Conservation (phyloP, 176 grass and related monocot genomes). For the Bothriochloa decipiens region DNA sequence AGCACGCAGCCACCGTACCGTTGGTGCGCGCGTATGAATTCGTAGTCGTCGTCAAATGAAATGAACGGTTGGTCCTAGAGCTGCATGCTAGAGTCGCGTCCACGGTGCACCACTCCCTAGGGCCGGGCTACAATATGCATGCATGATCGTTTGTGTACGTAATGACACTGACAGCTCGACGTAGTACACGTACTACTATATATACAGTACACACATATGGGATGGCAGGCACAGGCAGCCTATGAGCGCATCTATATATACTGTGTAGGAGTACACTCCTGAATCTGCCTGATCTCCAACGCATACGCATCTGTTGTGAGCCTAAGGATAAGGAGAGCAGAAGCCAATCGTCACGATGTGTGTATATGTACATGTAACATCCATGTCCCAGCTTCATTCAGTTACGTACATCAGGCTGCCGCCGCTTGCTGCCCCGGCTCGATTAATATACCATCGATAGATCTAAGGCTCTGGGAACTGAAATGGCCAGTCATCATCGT, state of each 20-base stretch:
- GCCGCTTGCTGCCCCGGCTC: too few species aligned
- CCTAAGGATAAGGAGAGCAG: not conserved
- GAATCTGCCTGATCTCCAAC: conserved; percentile 24
- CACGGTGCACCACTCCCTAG: conserved; percentile 41
- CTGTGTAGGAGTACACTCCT: not conserved
- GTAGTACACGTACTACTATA: not conserved
- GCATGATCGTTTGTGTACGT: conserved; percentile 26
- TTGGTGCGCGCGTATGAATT: too few species aligned
- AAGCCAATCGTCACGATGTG: conserved; percentile 33
- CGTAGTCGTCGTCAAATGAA: too few species aligned
- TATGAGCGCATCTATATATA: not conserved
- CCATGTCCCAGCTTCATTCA: too few species aligned
- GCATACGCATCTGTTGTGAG: not conserved
- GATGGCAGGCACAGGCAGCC: not conserved
- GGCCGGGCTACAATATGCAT: conserved; percentile 37
- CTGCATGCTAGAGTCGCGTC: too few species aligned
- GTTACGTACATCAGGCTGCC: too few species aligned
- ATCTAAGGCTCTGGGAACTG: too few species aligned
- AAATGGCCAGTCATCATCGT: not conserved
- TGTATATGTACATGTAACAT: not conserved
- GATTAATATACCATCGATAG: too few species aligned
- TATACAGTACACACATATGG: conserved; percentile 6
- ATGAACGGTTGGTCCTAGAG: too few species aligned
- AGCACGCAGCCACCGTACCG: not conserved
- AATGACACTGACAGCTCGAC: conserved; percentile 37